Percentiles rank a stretch among this genome's conserved stretches.
Evolutionary conservation across 2,329 filamentous ascomycete genomes (phyloP).

Genomic region (Diaporthe sp.): DNA sequence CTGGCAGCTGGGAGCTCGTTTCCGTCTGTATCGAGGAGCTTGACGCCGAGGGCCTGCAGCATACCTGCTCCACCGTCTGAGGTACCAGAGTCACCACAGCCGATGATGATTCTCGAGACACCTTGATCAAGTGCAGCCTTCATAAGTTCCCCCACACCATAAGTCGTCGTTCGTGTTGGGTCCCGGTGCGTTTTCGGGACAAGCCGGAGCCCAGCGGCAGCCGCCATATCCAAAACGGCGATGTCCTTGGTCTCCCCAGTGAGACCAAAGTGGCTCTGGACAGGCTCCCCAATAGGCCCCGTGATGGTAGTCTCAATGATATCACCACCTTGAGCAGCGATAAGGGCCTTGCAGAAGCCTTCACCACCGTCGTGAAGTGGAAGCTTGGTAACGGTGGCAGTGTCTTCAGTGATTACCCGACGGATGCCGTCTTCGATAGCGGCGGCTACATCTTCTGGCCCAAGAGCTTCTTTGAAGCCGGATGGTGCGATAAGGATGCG

Average conservation of each 20-base stretch:
- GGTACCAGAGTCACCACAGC: slow-evolving; percentile 68
- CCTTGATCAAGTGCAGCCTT: background rate
- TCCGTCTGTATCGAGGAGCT: slow-evolving; percentile 53
- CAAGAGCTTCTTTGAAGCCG: slow-evolving; percentile 68
- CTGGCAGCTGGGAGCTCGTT: background rate
- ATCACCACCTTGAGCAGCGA: slow-evolving; percentile 57
- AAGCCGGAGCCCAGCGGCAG: slow-evolving; percentile 65
- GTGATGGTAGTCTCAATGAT: slow-evolving; percentile 55
- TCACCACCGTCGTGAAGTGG: slow-evolving; percentile 68
- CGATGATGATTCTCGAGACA: slow-evolving; percentile 55
- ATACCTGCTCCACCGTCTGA: slow-evolving; percentile 68
- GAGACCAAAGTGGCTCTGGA: slow-evolving; percentile 63
- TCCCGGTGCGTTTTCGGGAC: slow-evolving; percentile 60
- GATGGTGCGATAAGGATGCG: slow-evolving; percentile 64
- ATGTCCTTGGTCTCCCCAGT: slow-evolving; percentile 48
- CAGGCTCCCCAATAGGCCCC: slow-evolving; percentile 58
- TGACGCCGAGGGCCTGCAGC: slow-evolving; percentile 66
- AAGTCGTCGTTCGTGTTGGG: slow-evolving; percentile 64
- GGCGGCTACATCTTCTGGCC: slow-evolving; percentile 62
- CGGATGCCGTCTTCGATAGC: slow-evolving; percentile 65
- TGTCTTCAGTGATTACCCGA: slow-evolving; percentile 54
- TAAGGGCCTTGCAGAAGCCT: slow-evolving; percentile 63
- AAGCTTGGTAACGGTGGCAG: slow-evolving; percentile 60
- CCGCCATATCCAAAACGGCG: slow-evolving; percentile 67
- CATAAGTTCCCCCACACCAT: slow-evolving; percentile 65